These are phyloP conservation scores for Entomortierella beljakovae DNA, from an alignment of 192 early-diverging fungal species.

Conservation along the genomic window DNA sequence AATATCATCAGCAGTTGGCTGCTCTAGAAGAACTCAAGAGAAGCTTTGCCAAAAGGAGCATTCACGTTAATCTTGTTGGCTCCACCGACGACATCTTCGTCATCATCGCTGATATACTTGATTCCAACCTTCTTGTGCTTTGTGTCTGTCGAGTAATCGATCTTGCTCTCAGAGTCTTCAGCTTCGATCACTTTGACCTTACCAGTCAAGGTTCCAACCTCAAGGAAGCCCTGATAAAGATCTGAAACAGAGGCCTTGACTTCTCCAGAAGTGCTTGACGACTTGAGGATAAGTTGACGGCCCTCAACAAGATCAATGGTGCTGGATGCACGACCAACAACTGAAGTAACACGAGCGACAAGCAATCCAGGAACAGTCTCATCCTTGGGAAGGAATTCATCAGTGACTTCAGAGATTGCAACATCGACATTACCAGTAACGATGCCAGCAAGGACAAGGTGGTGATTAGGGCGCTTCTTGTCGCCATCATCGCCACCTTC, in stretches of 20 bases:
- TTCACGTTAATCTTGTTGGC: not conserved
- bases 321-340: constrained; percentile 1
- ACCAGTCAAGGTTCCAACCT: not conserved
- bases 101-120: constrained; percentile 18
- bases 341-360: constrained; percentile 2
- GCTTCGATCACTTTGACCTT: constrained; percentile 9
- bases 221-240: constrained; percentile 29
- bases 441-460: not conserved
- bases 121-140: constrained; percentile 18
- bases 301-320: constrained; percentile 5
- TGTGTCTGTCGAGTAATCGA: constrained; percentile 28
- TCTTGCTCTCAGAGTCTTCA: constrained; percentile 8
- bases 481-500: not conserved
- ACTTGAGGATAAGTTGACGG: constrained; percentile 7
- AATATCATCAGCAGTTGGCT: too few relatives aligned
- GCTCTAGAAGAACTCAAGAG: constrained; percentile 23
- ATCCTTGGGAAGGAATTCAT: not conserved
- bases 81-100: not conserved
- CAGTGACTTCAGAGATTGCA: not conserved
- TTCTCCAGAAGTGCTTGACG: not conserved
- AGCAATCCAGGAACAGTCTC: constrained; percentile 16
- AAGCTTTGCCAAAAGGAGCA: constrained; percentile 5
- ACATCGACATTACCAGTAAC: constrained; percentile 12
- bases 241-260: constrained; percentile 12
- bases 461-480: not conserved